Evolutionary conservation across 208 protist species (phyloP).

Genomic region (Leishmania martiniquensis): DNA sequence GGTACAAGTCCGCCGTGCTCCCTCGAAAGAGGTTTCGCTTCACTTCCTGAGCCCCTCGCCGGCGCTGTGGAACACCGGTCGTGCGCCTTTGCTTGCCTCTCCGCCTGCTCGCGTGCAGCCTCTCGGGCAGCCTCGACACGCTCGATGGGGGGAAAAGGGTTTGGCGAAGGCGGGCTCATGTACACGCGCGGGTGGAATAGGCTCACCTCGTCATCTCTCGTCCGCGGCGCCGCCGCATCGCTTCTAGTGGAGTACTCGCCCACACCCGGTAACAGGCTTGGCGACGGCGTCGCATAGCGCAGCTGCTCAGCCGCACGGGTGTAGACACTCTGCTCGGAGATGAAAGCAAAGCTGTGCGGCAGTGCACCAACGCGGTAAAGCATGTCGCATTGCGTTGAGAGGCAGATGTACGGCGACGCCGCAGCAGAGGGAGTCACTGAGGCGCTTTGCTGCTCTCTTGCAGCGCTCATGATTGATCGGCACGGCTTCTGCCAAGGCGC

Average conservation of each 20-base stretch:
- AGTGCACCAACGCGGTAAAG: slow-evolving; percentile 26
- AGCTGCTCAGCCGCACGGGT: slow-evolving; percentile 24
- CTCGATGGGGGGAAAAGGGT: slow-evolving; percentile 11
- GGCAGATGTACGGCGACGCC: slow-evolving; percentile 29
- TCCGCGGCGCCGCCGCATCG: not conserved
- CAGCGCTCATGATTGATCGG: not conserved
- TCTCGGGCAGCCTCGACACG: slow-evolving; percentile 10
- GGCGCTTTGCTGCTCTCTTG: not conserved
- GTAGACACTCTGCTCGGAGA: slow-evolving; percentile 33
- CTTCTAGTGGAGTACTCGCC: not conserved
- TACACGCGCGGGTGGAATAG: slow-evolving; percentile 12
- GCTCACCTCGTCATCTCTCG: not conserved
- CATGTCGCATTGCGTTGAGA: slow-evolving; percentile 27
- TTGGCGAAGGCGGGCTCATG: not conserved
- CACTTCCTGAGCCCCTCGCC: not conserved
- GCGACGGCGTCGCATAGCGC: slow-evolving; percentile 29
- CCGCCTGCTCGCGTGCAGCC: not conserved
- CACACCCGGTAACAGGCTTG: not conserved
- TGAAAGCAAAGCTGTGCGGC: slow-evolving; percentile 21
- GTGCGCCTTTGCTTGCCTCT: not conserved
- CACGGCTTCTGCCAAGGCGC: not conserved
- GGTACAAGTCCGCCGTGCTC: not conserved
- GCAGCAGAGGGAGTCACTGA: not conserved
- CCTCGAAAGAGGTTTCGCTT: not conserved
- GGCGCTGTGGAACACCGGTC: not conserved